Evolutionary conservation across 2,329 filamentous ascomycete species (phyloP), one percentile per base, ranked within the genome.

Genomic region (Periconia sp.): DNA sequence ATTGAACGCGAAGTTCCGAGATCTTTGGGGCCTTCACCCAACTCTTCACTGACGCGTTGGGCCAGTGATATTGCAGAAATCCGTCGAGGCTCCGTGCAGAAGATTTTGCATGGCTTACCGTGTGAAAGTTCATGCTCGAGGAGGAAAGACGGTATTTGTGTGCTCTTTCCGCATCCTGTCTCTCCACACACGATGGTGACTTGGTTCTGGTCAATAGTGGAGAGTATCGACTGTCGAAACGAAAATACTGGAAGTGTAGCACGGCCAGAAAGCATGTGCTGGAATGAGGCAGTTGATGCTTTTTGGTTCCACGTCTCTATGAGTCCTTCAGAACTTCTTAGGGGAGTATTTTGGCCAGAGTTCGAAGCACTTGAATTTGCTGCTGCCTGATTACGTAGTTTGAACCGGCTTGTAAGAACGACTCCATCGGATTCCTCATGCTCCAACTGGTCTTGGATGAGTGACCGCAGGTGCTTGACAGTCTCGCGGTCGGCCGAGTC

Each of bases 61-160:
- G 94, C 94, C 34, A 99, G 77, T 11, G 94, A 97, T 28, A 99
- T 92, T 8, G 94, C 94, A 12, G 94, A 99, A 49, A 99, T 99
- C 65, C 94, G 85, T 30, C 94, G 85, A 24, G 94, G 94, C 66
- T 99, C 92, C 0, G 94, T 96, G 65, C 94, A 96, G 66, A 92
- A 97, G 9, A 99, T 85, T 62, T 95, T 96, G 72, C 92, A 97
- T 4, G 83, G 76, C 52, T 84, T 86, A 4, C 92, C 92, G 50
- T 86, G 82, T 3, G 84, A 82, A 36, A 99, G 80, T 62, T 96
- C 87, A 59, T 96, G 84, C 68, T 99, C 94, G 6, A 99, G 77
- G 40, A 99, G 82, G 64, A 95, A 97, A 0, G 92, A 86, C 4
- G 94, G 94, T n/a, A 96, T 87, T 62, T 99, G 94, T 0, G 94